Evolutionary conservation across 768 basidiomycete genomes (phyloP), one percentile per base, ranked within the genome.

Genomic region (Kwoniella bestiolae): DNA sequence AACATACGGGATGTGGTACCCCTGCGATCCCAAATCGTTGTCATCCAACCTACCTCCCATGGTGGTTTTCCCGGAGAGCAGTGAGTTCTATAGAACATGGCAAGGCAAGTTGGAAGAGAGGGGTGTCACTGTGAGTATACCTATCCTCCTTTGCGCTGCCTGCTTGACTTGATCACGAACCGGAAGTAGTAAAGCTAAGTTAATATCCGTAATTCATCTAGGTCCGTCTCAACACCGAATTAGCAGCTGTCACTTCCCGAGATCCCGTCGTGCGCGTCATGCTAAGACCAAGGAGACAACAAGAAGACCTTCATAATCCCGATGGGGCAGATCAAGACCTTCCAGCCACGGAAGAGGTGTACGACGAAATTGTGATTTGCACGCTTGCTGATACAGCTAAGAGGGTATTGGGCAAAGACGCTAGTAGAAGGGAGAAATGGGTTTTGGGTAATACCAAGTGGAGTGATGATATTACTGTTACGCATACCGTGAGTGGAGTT

Each of bases 311-410:
- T 8, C 82, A 83, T 65, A 82, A 82, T 68, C 73, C 80, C 12
- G 76, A 63, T 31, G 73, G 70, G 46, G 77, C 63, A 5, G 83
- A 83, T 59, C 67, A 78, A 29, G 83, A 83, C 51, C 47, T 82
- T 3, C 78, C 80, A 5, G 65, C 76, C 21, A 51, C 65, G 1
- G 70, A 77, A 23, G 83, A 82, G 35, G 70, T 68, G 26, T 85
- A 82, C 66, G 83, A 85, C 70, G 83, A 85, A 65, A 79, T 85
- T 56, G 82, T 86, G 25, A 73, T 85, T 6, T 84, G 83, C 49
- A 74, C 82, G 14, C 78, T 85, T 47, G 84, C 84, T 0, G 83
- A 85, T 66, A 83, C 83, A 3, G 81, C 82, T 18, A 81, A 84
- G 69, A 79, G 82, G 47, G 68, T 85, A 0, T 76, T 85, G 8